Evolutionary conservation across 2,329 filamentous ascomycete genomes (phyloP).

Genomic region (Trichoderma lentiforme): DNA sequence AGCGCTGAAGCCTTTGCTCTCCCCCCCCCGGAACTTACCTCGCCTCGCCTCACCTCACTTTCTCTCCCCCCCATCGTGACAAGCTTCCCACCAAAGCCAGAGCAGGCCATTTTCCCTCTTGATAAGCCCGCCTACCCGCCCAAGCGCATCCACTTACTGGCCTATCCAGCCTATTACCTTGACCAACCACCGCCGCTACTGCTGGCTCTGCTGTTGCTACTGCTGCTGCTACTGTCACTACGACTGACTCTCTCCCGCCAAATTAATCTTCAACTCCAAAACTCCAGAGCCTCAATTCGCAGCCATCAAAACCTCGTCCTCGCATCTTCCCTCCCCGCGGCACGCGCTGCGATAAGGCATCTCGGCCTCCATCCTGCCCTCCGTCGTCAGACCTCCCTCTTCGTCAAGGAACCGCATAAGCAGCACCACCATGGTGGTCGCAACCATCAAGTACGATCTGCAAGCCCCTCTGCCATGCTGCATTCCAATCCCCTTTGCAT

Average conservation of each 20-base stretch:
- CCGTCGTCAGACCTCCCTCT: constrained; percentile 29
- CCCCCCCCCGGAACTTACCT: neutral
- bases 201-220: neutral
- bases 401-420: constrained; percentile 36
- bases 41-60: neutral
- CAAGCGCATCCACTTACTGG: constrained; percentile 3
- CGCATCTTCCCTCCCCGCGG: constrained; percentile 20
- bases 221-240: neutral
- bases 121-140: constrained; percentile 1
- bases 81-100: neutral
- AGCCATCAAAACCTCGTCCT: constrained; percentile 17
- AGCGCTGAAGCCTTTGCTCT: neutral
- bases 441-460: constrained; percentile 59
- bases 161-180: constrained; percentile 1
- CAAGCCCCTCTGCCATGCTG: constrained; percentile 21
- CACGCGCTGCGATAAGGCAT: constrained; percentile 26
- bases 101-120: neutral
- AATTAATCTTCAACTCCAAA: constrained; percentile 12
- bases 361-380: constrained; percentile 15
- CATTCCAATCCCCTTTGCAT: constrained; percentile 13
- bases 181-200: constrained; percentile 16
- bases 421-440: constrained; percentile 56
- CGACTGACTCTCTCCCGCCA: constrained; percentile 11
- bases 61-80: neutral
- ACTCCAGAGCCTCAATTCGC: constrained; percentile 14